Conservation (phyloP, 1,139 yeast species). For the Suhomyces wounanorum region DNA sequence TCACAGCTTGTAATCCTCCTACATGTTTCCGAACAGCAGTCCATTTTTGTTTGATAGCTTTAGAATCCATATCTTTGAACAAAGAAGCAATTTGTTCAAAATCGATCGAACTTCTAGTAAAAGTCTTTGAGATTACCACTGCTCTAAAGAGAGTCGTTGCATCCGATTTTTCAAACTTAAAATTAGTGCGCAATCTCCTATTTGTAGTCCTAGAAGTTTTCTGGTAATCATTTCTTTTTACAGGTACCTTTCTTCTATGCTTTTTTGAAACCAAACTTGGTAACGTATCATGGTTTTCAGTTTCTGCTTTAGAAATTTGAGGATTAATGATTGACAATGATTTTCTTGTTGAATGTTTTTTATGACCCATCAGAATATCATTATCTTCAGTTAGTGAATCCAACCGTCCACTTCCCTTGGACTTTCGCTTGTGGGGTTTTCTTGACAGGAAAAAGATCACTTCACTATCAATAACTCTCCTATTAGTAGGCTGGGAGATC, state of each 20-base stretch:
- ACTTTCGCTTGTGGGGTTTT: constrained; percentile 9
- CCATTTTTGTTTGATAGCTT: constrained; percentile 60
- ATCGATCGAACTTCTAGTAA: constrained; percentile 51
- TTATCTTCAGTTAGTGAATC: constrained; percentile 20
- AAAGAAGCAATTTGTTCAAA: constrained; percentile 57
- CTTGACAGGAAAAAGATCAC: constrained; percentile 28
- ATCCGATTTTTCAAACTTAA: constrained; percentile 45
- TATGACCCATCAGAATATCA: background rate
- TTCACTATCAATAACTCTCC: constrained; percentile 35
- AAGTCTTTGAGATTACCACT: constrained; percentile 63
- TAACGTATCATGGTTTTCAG: constrained; percentile 13
- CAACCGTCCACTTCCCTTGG: constrained; percentile 22
- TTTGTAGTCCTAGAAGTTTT: constrained; percentile 14
- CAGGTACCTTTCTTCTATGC: constrained; percentile 20
- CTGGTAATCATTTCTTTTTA: constrained; percentile 10
- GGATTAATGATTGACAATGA: background rate
- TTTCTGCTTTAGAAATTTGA: constrained; percentile 16
- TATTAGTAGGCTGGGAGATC: constrained; percentile 18
- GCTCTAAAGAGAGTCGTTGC: constrained; percentile 54
- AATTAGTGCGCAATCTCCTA: constrained; percentile 24
- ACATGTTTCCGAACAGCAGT: constrained; percentile 54
- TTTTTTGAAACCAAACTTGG: constrained; percentile 27
- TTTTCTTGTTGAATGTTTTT: constrained; percentile 2
- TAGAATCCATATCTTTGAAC: constrained; percentile 39
- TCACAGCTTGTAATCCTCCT: constrained; percentile 56